Evolutionary conservation across 176 grass and related monocot species (phyloP), one percentile per base, ranked within the genome.

Genomic region (Zoysia pacifica): DNA sequence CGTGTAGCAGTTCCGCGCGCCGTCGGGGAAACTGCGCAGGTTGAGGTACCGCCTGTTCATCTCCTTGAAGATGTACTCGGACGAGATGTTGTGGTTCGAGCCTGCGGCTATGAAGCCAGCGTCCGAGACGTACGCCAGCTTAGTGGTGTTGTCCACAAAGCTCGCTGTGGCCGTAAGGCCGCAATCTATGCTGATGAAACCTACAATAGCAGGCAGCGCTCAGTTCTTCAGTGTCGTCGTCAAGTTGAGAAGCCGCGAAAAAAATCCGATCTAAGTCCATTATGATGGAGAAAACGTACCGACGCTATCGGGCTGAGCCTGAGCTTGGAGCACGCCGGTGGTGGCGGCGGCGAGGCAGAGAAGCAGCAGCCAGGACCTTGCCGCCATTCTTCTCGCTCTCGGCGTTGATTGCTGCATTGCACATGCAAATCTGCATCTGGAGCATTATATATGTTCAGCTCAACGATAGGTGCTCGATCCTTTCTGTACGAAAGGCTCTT

Each of bases 131-230:
- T 65, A 86, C 4, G 11, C 5, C 6, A 93, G 52, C 19, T 62
- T 83, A 38, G 74, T 90, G 11, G 1, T 4, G 43, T 62, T 13
- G 61, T 83, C 91, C 45, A 65, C 67, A 69, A 86, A 88, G 49
- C 78, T 79, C 45, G 50, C 42, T 4, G 66, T 52, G 16, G 20
- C 69, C 35, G 74, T 20, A 7, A 90, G 18, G 7, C 91, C 91
- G n/a, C 91, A 90, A 68, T 91, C 89, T 28, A 94, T 79, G 82
- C 67, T 91, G 10, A 94, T 72, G 86, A 91, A 94, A 52, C 86
- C 90, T 92, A 36, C 54, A 58, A 58, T 7, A 49, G 1, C 28
- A 0, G 48, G 48, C 48, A 49, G 48, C 48, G 8, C 8, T 2
- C 6, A 45, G 7, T 28, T 28, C 28, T 28, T 28, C 28, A 28